These are phyloP conservation scores for Aureobasidium sp. DNA, from an alignment of 2,329 filamentous ascomycete genomes.

Conservation along the genomic window DNA sequence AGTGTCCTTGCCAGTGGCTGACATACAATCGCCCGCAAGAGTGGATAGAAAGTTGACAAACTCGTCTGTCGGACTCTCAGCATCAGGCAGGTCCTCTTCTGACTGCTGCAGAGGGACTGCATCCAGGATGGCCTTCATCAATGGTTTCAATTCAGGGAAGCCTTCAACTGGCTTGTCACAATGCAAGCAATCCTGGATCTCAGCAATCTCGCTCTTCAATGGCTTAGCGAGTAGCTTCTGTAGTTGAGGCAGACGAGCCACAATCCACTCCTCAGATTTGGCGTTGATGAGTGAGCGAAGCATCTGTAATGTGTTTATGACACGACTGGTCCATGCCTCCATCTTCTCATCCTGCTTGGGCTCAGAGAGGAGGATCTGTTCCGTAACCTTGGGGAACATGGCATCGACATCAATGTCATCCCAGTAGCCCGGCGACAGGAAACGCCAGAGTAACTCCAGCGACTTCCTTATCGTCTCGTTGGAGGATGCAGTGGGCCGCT, in stretches of 20 bases:
- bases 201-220: constrained; percentile 77
- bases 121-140: constrained; percentile 75
- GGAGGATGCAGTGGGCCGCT: constrained; percentile 45
- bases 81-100: constrained; percentile 69
- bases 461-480: constrained; percentile 80
- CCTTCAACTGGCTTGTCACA: constrained; percentile 60
- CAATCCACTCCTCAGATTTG: constrained; percentile 85
- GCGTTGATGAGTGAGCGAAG: constrained; percentile 82
- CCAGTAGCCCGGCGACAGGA: constrained; percentile 85
- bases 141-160: constrained; percentile 57
- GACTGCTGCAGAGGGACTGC: constrained; percentile 73
- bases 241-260: constrained; percentile 66
- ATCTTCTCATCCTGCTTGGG: constrained; percentile 41
- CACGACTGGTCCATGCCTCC: constrained; percentile 74
- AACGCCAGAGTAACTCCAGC: constrained; percentile 70
- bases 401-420: constrained; percentile 78
- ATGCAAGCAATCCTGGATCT: constrained; percentile 90
- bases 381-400: constrained; percentile 81
- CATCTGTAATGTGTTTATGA: constrained; percentile 91
- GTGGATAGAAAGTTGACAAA: constrained; percentile 77
- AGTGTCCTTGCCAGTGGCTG: constrained; percentile 29
- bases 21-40: constrained; percentile 82
- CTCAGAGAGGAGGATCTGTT: constrained; percentile 75
- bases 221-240: constrained; percentile 88
- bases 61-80: constrained; percentile 69